phyloP scores from a whole-genome alignment of 768 basidiomycete genomes.

The Phlebiopsis gigantea region DNA sequence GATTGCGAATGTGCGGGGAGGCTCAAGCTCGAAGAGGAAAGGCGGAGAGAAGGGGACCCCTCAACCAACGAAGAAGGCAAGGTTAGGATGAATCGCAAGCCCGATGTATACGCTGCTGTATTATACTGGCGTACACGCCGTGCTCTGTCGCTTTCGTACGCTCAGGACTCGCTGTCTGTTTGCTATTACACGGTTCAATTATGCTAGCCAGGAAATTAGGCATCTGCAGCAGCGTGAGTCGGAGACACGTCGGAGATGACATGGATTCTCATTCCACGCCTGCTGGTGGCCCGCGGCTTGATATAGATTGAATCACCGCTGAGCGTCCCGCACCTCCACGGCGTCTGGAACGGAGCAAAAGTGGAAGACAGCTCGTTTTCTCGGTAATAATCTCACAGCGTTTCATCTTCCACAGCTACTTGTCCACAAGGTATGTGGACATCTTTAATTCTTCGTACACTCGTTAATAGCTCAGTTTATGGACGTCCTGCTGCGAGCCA shows the following conservation, averaged over 20 bases:
- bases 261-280: not conserved
- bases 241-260: not conserved
- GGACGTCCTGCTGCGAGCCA: not conserved
- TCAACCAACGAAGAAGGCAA: slow-evolving; percentile 58
- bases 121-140: not conserved
- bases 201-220: no score
- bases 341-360: not conserved
- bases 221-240: no score
- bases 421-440: not conserved
- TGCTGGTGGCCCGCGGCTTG: not conserved
- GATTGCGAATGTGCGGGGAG: slow-evolving; percentile 41
- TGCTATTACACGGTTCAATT: not conserved
- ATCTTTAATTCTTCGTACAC: not conserved
- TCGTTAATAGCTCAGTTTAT: not conserved
- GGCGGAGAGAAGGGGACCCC: slow-evolving; percentile 60
- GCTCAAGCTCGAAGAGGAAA: slow-evolving; percentile 54
- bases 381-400: not conserved
- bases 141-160: not conserved
- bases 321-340: not conserved
- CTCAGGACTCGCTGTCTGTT: no score
- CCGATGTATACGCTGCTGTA: not conserved
- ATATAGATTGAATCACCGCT: not conserved
- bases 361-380: not conserved
- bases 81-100: slow-evolving; percentile 39
- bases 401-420: not conserved